Conservation (phyloP, 306 rosid genomes). For the Vachellia pachyceras region DNA sequence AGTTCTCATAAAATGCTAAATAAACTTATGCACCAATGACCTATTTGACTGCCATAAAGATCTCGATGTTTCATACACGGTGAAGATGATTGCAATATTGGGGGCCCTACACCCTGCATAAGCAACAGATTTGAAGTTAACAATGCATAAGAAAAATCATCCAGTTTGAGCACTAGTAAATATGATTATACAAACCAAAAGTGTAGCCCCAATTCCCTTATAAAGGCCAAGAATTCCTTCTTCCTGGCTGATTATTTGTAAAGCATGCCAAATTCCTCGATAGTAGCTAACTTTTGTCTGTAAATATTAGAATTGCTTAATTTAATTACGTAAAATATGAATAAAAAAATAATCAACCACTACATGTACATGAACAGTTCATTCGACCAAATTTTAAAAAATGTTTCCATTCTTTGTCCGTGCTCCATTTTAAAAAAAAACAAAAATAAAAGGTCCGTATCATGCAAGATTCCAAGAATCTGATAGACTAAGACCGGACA, state of each 20-base stretch:
- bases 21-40: conserved; percentile 47
- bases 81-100: conserved; percentile 90
- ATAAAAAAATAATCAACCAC: background rate
- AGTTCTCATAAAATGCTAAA: background rate
- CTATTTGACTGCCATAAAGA: conserved; percentile 76
- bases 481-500: conserved; percentile 10
- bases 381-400: background rate
- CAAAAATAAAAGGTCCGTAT: background rate
- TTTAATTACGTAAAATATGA: background rate
- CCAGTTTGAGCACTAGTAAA: conserved; percentile 18
- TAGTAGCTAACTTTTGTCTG: conserved; percentile 83
- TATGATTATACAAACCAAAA: conserved; percentile 56
- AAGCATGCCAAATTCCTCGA: conserved; percentile 78
- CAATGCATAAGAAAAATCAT: conserved; percentile 18
- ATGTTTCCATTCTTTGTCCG: background rate
- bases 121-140: conserved; percentile 32
- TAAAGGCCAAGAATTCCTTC: conserved; percentile 90
- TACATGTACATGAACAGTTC: background rate
- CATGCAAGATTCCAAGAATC: conserved; percentile 9
- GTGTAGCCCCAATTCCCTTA: conserved; percentile 97
- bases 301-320: conserved; percentile 39
- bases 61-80: conserved; percentile 86
- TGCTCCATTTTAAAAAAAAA: conserved; percentile 26
- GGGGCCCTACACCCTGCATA: conserved; percentile 98
- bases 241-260: conserved; percentile 73